Evolutionary conservation across 306 rosid genomes (phyloP), one percentile per base, ranked within the genome.

Genomic region (Pueraria montana): DNA sequence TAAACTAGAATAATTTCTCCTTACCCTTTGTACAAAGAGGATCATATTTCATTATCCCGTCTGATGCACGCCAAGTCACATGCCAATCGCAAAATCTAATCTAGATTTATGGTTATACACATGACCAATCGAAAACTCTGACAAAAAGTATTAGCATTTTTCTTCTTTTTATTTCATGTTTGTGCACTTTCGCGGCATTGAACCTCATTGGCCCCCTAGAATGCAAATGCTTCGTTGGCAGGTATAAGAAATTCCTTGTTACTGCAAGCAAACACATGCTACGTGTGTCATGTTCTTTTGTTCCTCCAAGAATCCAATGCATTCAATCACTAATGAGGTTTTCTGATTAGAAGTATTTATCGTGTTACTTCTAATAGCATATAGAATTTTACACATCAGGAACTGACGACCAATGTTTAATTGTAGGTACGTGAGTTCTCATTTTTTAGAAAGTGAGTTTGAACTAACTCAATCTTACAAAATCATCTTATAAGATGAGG

Each of bases 291-390:
- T 59, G n/a, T 11, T 59, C 8, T 21, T 59, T 24, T 59, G 17
- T 59, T 59, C n/a, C 34, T 23, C 8, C 9, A 59, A 59, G 66
- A 59, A 59, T 59, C 66, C 66, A 59, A 24, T 59, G 66, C 36
- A 59, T 27, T 24, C 8, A 56, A 56, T 56, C 63, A 20, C 11
- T 56, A 0, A 23, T 59, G 1, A 23, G 34, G n/a, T 11, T 24
- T 58, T 11, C 32, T 23, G 17, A 11, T 23, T 23, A 23, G 3
- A 21, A 58, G 8, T 10, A 3, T 23, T 13, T 23, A 24, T 59
- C 1, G 1, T 11, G 17, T 23, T 58, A 58, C 65, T 58, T 23
- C 17, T 21, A 10, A 13, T 23, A 23, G 3, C 8, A 23, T 4
- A 23, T 4, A 17, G 9, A 16, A 50, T 55, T 55, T 55, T 8